Conservation (phyloP, 1,284 basidiomycete species). For the Pulchroboletus neoregius region DNA sequence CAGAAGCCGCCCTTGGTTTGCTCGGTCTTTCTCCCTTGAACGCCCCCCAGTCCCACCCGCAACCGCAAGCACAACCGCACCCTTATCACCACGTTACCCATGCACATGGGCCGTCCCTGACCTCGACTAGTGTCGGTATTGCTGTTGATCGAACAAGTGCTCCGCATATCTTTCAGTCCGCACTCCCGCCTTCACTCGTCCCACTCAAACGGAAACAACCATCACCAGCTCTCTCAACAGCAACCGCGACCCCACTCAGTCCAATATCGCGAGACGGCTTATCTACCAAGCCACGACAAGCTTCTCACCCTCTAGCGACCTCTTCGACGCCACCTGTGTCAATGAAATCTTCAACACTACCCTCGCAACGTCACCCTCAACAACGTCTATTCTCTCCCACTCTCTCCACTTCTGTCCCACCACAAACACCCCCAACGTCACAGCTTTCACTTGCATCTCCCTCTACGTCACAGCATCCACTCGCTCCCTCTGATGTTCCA, state of each 20-base stretch:
- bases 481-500: conserved; percentile 13
- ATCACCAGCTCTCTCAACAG: conserved; percentile 23
- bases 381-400: conserved; percentile 25
- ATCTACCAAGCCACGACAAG: conserved; percentile 16
- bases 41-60: conserved; percentile 26
- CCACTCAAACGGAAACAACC: conserved; percentile 42
- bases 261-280: conserved; percentile 9
- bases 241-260: conserved; percentile 11
- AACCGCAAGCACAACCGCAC: conserved; percentile 21
- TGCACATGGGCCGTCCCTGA: conserved; percentile 31
- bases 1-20: conserved; percentile 48
- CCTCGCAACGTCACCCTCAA: conserved; percentile 18
- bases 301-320: conserved; percentile 17
- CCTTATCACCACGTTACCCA: conserved; percentile 23
- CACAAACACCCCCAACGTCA: conserved; percentile 15
- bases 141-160: conserved; percentile 23
- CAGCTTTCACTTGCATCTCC: conserved; percentile 21
- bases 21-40: conserved; percentile 42
- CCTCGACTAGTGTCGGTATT: conserved; percentile 27
- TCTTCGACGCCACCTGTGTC: conserved; percentile 18
- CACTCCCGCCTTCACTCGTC: conserved; percentile 34
- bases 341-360: conserved; percentile 12
- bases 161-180: conserved; percentile 21
- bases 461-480: conserved; percentile 23
- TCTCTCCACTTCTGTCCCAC: conserved; percentile 9